Evolutionary conservation across 306 rosid genomes (phyloP).

Genomic region (Cotoneaster glaucophyllus): DNA sequence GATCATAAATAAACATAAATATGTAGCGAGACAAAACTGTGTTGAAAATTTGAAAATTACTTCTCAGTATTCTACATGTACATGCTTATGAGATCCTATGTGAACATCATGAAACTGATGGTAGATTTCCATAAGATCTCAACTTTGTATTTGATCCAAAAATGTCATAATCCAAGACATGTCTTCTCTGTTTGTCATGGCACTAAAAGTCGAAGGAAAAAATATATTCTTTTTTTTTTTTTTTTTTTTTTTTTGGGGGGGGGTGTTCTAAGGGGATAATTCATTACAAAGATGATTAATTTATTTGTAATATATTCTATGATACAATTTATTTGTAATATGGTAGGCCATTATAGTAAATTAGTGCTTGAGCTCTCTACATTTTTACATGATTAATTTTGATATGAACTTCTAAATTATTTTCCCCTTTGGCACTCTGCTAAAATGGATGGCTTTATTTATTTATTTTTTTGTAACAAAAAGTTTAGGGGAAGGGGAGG

Average conservation of each 20-base stretch:
- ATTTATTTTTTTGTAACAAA: no score
- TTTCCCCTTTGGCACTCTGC: not conserved
- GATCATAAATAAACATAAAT: not conserved
- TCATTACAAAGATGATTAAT: no score
- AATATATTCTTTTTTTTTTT: no score
- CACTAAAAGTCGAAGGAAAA: not conserved
- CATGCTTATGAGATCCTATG: conserved; percentile 1
- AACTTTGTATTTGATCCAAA: conserved; percentile 2
- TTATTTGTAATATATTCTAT: no score
- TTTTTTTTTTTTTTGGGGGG: no score
- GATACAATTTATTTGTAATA: not conserved
- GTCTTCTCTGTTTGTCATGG: not conserved
- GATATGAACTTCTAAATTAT: not conserved
- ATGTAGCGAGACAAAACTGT: not conserved
- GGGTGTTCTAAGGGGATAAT: no score
- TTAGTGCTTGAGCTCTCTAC: not conserved
- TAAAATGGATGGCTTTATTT: not conserved
- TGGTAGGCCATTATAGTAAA: not conserved
- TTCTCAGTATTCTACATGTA: not conserved
- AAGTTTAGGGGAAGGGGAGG: no score
- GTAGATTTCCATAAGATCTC: not conserved
- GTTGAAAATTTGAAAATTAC: not conserved
- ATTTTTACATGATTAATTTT: not conserved
- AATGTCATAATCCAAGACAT: not conserved
- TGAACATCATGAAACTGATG: conserved; percentile 9